Evolutionary conservation across 2,329 filamentous ascomycete species (phyloP).

Genomic region (Exophiala phaeomuriformis): DNA sequence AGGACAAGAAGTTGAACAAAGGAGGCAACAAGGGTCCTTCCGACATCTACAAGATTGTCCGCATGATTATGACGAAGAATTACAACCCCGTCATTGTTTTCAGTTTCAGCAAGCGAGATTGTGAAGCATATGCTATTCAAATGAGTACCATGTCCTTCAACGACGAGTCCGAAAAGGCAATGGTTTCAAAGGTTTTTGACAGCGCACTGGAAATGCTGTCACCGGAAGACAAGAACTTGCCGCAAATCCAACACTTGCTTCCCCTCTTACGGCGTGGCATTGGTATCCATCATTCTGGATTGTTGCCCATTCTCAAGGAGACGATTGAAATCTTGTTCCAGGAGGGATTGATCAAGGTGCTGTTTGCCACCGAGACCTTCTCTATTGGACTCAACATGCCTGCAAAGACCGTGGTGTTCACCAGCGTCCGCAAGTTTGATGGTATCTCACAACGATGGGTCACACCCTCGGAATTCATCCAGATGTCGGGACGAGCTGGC

Average conservation of each 20-base stretch:
- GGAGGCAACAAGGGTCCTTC: constrained; percentile 64
- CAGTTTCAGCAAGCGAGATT: constrained; percentile 98
- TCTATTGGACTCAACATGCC: constrained; percentile 99
- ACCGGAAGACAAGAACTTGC: constrained; percentile 79
- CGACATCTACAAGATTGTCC: constrained; percentile 95
- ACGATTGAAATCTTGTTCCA: constrained; percentile 99
- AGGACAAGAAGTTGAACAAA: constrained; percentile 86
- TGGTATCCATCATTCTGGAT: constrained; percentile 91
- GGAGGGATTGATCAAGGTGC: constrained; percentile 92
- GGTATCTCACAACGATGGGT: constrained; percentile 72
- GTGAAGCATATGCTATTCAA: constrained; percentile 79
- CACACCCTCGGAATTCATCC: constrained; percentile 92
- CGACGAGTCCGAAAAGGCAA: constrained; percentile 86
- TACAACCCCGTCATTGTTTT: constrained; percentile 99
- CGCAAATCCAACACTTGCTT: constrained; percentile 84
- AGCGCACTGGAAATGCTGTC: constrained; percentile 89
- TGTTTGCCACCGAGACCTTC: constrained; percentile 97
- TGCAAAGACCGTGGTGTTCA: constrained; percentile 98
- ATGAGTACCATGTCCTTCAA: constrained; percentile 89
- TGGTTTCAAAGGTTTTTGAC: constrained; percentile 89
- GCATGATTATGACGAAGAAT: constrained; percentile 97
- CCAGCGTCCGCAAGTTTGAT: constrained; percentile 91
- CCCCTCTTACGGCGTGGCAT: constrained; percentile 86
- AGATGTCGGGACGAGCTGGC: constrained; percentile 96
- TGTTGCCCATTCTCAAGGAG: constrained; percentile 93